A percentile compares a stretch with the other conserved stretches of the same genome.
Conservation (phyloP, 495 filamentous ascomycete species). For the Parachaetomium inaequale region DNA sequence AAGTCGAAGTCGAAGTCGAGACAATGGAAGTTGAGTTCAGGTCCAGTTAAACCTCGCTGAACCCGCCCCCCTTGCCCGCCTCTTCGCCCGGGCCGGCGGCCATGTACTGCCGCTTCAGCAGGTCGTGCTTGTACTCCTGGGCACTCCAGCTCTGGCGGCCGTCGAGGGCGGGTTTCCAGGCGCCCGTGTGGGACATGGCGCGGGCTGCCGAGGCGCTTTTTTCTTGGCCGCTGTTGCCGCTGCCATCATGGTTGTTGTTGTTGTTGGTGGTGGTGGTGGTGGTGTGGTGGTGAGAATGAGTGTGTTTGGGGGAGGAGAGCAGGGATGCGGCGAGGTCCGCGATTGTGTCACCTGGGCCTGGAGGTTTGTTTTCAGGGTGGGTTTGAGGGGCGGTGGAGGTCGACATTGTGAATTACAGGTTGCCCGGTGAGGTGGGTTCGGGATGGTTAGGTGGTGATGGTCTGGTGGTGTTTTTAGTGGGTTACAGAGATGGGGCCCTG, state of each 20-base stretch:
- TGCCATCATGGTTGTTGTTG: not conserved
- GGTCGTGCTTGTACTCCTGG: slow-evolving; percentile 46
- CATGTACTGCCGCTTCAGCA: slow-evolving; percentile 33
- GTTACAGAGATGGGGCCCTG: not conserved
- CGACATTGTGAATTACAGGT: not conserved
- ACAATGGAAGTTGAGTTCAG: not conserved
- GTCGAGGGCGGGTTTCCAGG: slow-evolving; percentile 44
- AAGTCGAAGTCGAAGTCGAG: not conserved
- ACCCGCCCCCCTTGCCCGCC: slow-evolving; percentile 26
- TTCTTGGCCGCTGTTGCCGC: not conserved
- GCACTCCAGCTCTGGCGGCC: slow-evolving; percentile 45
- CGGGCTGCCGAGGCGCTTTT: slow-evolving; percentile 30
- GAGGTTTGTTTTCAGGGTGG: not conserved
- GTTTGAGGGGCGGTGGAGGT: not conserved
- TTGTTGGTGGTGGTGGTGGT: not conserved
- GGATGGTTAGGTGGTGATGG: not conserved
- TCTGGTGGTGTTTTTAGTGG: not conserved
- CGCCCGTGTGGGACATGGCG: slow-evolving; percentile 35
- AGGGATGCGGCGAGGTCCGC: not conserved
- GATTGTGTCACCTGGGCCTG: not conserved
- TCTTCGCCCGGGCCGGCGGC: slow-evolving; percentile 17
- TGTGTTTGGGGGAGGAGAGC: not conserved
- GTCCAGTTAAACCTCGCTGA: slow-evolving; percentile 12
- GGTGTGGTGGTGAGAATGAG: not conserved
- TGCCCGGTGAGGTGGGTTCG: not conserved